phyloP scores from a whole-genome alignment of 2,329 filamentous ascomycete genomes.

The Fusarium armeniacum region DNA sequence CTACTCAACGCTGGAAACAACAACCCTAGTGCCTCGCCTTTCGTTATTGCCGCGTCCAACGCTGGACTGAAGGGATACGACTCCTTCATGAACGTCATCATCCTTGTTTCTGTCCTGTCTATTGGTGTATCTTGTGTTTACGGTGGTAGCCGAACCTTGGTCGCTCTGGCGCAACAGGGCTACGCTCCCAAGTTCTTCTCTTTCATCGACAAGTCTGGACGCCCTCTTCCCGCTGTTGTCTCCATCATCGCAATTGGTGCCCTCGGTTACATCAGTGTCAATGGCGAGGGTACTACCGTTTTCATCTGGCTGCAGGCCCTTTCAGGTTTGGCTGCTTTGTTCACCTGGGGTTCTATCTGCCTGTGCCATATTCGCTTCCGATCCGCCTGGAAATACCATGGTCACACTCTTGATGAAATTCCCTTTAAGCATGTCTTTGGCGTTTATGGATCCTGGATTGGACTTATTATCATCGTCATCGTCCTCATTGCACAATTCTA shows the following conservation, averaged over 20 bases:
- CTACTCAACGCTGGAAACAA: conserved; percentile 64
- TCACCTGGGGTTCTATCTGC: conserved; percentile 79
- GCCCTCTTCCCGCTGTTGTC: conserved; percentile 66
- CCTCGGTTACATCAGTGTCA: conserved; percentile 65
- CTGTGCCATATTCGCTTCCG: conserved; percentile 79
- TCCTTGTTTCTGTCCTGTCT: conserved; percentile 70
- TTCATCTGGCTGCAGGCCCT: conserved; percentile 77
- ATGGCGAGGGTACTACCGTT: conserved; percentile 61
- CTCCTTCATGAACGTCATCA: conserved; percentile 71
- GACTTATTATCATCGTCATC: conserved; percentile 69
- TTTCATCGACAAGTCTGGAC: conserved; percentile 70
- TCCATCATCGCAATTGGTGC: conserved; percentile 63
- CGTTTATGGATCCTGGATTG: conserved; percentile 74
- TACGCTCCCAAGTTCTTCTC: conserved; percentile 70
- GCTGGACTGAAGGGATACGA: conserved; percentile 67
- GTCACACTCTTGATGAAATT: conserved; percentile 75
- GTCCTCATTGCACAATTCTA: conserved; percentile 70
- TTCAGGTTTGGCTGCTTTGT: conserved; percentile 74
- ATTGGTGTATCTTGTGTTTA: conserved; percentile 72
- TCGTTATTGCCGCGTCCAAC: conserved; percentile 69
- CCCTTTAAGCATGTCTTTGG: conserved; percentile 74
- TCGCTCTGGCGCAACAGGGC: conserved; percentile 70
- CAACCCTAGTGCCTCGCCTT: conserved; percentile 62
- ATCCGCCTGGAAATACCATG: conserved; percentile 71
- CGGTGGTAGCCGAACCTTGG: conserved; percentile 70